These are phyloP conservation scores for Salix caprea DNA, from an alignment of 345 rosid genomes.

Conservation along the genomic window DNA sequence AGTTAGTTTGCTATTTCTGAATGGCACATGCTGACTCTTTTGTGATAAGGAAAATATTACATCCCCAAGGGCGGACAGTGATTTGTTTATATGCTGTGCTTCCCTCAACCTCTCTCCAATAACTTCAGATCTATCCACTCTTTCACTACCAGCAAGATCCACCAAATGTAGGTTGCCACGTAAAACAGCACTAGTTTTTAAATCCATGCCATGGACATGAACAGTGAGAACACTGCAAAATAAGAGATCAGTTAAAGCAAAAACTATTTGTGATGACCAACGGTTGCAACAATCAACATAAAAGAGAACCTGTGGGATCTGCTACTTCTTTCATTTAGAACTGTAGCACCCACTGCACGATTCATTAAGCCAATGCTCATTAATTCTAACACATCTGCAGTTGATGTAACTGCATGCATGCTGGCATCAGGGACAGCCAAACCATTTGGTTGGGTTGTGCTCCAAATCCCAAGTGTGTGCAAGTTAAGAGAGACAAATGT, in stretches of 20 bases:
- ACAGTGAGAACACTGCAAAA: slow-evolving; percentile 81
- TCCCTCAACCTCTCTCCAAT: slow-evolving; percentile 93
- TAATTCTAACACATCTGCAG: slow-evolving; percentile 75
- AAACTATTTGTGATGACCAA: neutral
- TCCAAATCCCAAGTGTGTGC: slow-evolving; percentile 99
- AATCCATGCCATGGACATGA: slow-evolving; percentile 77
- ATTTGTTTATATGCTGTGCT: slow-evolving; percentile 95
- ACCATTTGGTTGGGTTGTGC: slow-evolving; percentile 87
- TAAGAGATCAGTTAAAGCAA: neutral
- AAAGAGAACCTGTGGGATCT: slow-evolving; percentile 87
- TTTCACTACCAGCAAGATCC: slow-evolving; percentile 98
- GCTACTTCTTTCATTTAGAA: slow-evolving; percentile 93
- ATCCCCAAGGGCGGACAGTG: slow-evolving; percentile 93
- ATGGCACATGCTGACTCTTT: slow-evolving; percentile 82
- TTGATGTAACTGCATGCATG: slow-evolving; percentile 77
- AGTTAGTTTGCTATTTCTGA: slow-evolving; percentile 92
- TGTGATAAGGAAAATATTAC: slow-evolving; percentile 89
- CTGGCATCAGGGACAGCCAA: slow-evolving; percentile 97
- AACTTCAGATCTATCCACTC: slow-evolving; percentile 95
- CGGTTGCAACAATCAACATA: slow-evolving; percentile 3
- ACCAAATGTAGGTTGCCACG: slow-evolving; percentile 85
- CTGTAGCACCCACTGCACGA: slow-evolving; percentile 88
- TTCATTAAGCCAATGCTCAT: slow-evolving; percentile 78
- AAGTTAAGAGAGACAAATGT: slow-evolving; percentile 46
- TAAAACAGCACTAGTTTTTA: slow-evolving; percentile 61